A percentile compares a stretch with the other conserved stretches of the same genome.
These are phyloP conservation scores for Tetrapyrgos nigripes DNA, from an alignment of 1,284 basidiomycete genomes.

Conservation along the genomic window DNA sequence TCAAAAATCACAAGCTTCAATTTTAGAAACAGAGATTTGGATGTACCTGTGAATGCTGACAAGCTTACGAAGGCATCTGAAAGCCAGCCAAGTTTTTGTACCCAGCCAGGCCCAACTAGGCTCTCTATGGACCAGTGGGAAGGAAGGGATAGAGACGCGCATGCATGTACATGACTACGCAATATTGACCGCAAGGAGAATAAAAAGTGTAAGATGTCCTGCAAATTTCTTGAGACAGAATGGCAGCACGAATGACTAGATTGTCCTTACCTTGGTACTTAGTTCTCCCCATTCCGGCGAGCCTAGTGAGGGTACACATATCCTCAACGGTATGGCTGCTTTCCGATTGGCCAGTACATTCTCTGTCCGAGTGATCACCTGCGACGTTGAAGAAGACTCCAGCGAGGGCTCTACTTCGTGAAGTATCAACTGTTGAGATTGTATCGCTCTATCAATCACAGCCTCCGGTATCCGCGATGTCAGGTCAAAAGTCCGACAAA, in stretches of 20 bases:
- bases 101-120: conserved; percentile 72
- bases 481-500: conserved; percentile 78
- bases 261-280: conserved; percentile 56
- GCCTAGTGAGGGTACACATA: conserved; percentile 78
- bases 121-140: conserved; percentile 60
- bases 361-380: conserved; percentile 7
- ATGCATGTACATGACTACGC: conserved; percentile 59
- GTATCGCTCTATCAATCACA: conserved; percentile 50
- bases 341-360: conserved; percentile 16
- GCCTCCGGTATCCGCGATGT: conserved; percentile 60
- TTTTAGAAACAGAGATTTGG: background rate
- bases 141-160: conserved; percentile 74
- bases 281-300: conserved; percentile 76
- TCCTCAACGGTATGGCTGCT: conserved; percentile 50
- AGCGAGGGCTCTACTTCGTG: conserved; percentile 31
- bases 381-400: background rate
- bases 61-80: conserved; percentile 80
- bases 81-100: conserved; percentile 80
- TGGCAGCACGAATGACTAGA: conserved; percentile 14
- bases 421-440: conserved; percentile 42
- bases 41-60: conserved; percentile 80
- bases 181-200: conserved; percentile 70
- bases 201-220: conserved; percentile 79
- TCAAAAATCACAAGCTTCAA: conserved; percentile 16
- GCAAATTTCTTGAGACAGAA: conserved; percentile 17